Evolutionary conservation across 2,329 filamentous ascomycete genomes (phyloP), one percentile per base, ranked within the genome.

Genomic region (Fusarium redolens): DNA sequence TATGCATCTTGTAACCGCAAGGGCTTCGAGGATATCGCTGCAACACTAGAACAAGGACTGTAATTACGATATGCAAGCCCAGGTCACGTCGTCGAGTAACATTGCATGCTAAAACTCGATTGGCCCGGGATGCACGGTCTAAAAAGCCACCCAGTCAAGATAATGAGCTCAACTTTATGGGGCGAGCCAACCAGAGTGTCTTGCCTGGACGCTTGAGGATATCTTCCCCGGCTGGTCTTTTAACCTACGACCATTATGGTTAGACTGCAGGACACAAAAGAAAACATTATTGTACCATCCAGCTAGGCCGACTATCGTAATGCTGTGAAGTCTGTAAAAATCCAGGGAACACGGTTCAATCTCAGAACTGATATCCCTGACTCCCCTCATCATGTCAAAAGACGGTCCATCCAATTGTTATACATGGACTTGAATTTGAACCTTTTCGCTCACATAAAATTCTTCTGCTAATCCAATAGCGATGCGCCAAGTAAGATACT

Each of bases 11-110:
- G 64, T 20, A 25, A 35, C 18, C 38, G 22, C 47, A 69, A 40
- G 33, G 59, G 59, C 43, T 28, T 43, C 22, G 30, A 64, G 37
- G 58, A 47, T 55, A 54, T 31, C 52, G 47, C 52, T 50, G 40
- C 58, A 52, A 38, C 48, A 51, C 56, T 43, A 59, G 35, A 57
- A 57, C 41, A 28, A 65, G 52, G 70, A 56, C 69, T 62, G 67
- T 77, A 77, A 77, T 77, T 77, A 61, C 74, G 75, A 77, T 77
- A 75, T 75, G 75, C 75, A 78, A 55, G 74, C 62, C 66, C 62
- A 68, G 61, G 73, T 65, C 62, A 55, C 52, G 41, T 70, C 48
- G 47, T 73, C 45, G 59, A 66, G 74, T 74, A 67, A 62, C 72
- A 73, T 73, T 65, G 61, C 66, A 55, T 51, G 40, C 44, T 65